These are phyloP conservation scores for Quercus parvula DNA, from an alignment of 306 rosid species.

Conservation along the genomic window DNA sequence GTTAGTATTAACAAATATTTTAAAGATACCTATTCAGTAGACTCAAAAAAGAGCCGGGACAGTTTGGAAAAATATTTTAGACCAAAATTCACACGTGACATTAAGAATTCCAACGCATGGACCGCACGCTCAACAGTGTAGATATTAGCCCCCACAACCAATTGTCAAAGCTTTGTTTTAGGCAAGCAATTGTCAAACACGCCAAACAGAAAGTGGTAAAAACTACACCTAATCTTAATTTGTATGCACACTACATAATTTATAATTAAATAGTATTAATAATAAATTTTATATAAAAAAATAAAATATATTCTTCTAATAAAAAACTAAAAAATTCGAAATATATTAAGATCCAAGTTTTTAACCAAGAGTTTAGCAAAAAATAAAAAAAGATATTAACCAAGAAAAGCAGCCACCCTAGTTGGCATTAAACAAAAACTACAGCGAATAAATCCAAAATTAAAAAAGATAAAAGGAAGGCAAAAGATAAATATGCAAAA, in stretches of 20 bases:
- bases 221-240: background rate
- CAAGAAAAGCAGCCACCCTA: too few species aligned
- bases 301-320: too few species aligned
- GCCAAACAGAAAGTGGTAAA: background rate
- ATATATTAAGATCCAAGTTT: too few species aligned
- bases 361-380: too few species aligned
- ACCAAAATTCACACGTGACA: too few species aligned
- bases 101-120: background rate
- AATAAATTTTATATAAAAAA: background rate
- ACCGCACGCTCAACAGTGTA: background rate
- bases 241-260: background rate
- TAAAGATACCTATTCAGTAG: accelerated
- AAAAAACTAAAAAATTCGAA: too few species aligned
- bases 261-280: background rate
- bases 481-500: background rate
- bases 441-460: too few species aligned
- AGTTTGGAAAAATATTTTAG: too few species aligned
- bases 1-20: too few species aligned
- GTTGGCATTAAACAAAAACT: too few species aligned
- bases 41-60: too few species aligned
- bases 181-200: background rate
- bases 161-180: background rate
- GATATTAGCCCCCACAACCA: background rate
- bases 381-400: too few species aligned
- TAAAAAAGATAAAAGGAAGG: background rate